Base-by-base conservation (phyloP, 2,329 filamentous ascomycete genomes). In the Aspergillus unguis region DNA sequence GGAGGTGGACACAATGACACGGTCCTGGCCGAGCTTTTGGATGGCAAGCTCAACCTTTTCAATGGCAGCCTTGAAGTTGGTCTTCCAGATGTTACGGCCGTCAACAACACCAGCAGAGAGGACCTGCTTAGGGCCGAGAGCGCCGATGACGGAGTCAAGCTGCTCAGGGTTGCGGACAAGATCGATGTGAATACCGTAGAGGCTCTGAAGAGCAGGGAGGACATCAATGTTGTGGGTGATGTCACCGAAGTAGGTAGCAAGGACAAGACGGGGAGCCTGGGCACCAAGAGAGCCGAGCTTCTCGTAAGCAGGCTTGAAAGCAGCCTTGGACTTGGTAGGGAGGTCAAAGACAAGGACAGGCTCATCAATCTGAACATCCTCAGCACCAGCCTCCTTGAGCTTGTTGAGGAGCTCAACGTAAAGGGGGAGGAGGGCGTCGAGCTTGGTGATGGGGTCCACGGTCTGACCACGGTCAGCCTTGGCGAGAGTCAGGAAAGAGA, bases 51-150 rank as follows among this genome's bases (percentile, higher is more conserved):
- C 90, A 57, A 94, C 87, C 60, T 80, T 84, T 81, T 94, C 92
- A 62, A 99, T 95, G 70, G 94, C 91, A 68, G 85, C 85, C 85
- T 95, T 88, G 80, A 96, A 88, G 86, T 97, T 95, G 79, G 91
- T 96, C 89, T 99, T 99, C 94, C 94, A 99, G 83, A 99, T 97
- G 85, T 99, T 99, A 70, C 94, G 91, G 69, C 94, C 94, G 68
- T 99, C 92, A 63, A 99, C 94, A 66, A 99, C 88, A 90, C 94
- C 94, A 61, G 86, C 88, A 62, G 94, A 99, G 62, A 99, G 86
- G 65, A 91, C 77, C 73, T 96, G 95, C 75, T 91, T 90, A 73
- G 90, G 77, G 73, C 90, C 91, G 61, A 99, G 85, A 68, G 91
- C 86, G 69, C 80, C 81, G 65, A 90, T 75, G 68, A 99, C 90